Evolutionary conservation across 2,329 filamentous ascomycete genomes (phyloP), one percentile per base, ranked within the genome.

Genomic region (Microthyrium microscopicum): DNA sequence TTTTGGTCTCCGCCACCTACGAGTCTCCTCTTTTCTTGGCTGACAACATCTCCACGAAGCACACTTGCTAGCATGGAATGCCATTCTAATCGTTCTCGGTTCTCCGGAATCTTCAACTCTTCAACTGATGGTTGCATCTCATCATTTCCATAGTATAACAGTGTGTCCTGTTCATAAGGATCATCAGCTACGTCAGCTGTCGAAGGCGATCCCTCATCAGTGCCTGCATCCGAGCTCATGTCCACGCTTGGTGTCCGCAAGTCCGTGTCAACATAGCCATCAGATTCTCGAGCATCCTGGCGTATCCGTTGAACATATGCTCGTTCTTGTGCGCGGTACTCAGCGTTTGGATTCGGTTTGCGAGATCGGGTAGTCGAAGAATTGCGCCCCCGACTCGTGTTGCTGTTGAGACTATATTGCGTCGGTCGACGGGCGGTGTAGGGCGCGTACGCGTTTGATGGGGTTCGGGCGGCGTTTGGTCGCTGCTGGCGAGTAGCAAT

Each of bases 1-100:
- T 79, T 78, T 42, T 84, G 73, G 29, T 82, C 79, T 31, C 69
- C 64, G 42, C 81, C 77, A 29, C 83, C 85, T 43, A 91, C 89
- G 47, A 98, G 57, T 28, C 89, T 74, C 55, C 93, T 92, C 65
- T 98, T 98, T 59, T 98, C 89, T 55, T 98, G 89, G 47, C 83
- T 82, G 37, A 98, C 87, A 6, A 98, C 89, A 53, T 98, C 89
- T 42, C 89, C 89, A 1, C 85, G 94, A 43, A 98, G 61, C 4
- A 98, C 89, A 11, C 87, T 91, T 39, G 87, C 82, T 36, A 98
- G 61, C 89, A 98, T 98, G 3, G 83, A 83, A 56, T 98, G 85
- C 89, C 89, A 98, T 56, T 98, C 89, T 17, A 98, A 63, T 28
- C 87, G 68, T 55, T 95, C 89, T 40, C 85, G 70, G 49, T 85